These are phyloP conservation scores for Kandelia obovata DNA, from an alignment of 345 rosid species.

Conservation along the genomic window DNA sequence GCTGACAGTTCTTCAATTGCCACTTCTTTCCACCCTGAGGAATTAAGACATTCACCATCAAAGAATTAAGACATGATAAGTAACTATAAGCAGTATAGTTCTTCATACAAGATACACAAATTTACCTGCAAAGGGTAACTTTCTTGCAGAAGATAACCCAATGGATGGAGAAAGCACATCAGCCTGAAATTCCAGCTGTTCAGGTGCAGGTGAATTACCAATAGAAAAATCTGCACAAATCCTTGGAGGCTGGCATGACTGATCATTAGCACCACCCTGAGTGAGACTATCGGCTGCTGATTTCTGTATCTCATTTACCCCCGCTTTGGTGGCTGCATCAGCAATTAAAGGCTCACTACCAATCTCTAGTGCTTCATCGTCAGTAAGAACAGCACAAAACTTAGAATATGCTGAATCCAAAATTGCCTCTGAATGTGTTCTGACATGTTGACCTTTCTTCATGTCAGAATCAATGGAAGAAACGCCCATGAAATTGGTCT, in stretches of 20 bases:
- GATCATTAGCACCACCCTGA: not conserved
- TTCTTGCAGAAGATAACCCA: constrained; percentile 8
- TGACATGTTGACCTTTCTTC: not conserved
- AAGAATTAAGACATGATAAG: not conserved
- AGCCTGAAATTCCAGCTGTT: not conserved
- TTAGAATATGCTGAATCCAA: not conserved
- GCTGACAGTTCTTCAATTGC: constrained; percentile 14
- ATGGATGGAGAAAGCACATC: constrained; percentile 2
- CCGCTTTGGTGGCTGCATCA: not conserved
- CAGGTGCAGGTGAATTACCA: constrained; percentile 9
- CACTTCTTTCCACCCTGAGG: constrained; percentile 10
- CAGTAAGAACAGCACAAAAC: not conserved
- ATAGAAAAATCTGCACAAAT: constrained; percentile 2
- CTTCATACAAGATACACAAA: not conserved
- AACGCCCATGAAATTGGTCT: not conserved
- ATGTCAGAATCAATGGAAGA: constrained; percentile 7
- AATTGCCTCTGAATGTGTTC: constrained; percentile 11
- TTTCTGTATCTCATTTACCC: constrained; percentile 1
- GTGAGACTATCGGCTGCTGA: not conserved
- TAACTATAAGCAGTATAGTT: not conserved
- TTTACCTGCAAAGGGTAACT: constrained; percentile 19
- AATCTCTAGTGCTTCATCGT: constrained; percentile 7
- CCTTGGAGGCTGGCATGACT: constrained; percentile 3
- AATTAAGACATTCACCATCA: constrained; percentile 16
- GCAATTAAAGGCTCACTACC: not conserved